Evolutionary conservation across 148 eudicot genomes (phyloP).

Genomic region (Vaccinium vitisidaea): DNA sequence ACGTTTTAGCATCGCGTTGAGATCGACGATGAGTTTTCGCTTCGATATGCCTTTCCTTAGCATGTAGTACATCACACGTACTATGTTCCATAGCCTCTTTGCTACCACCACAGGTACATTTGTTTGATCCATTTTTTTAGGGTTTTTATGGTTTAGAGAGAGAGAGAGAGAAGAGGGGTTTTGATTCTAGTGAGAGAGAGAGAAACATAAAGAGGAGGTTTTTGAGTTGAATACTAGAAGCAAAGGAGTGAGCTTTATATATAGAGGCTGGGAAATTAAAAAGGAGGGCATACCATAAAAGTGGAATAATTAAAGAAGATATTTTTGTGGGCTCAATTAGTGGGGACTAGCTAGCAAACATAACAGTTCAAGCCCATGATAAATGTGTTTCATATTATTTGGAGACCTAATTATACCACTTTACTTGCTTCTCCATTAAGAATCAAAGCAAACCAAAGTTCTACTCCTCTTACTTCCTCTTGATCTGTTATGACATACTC

Average conservation of each 20-base stretch:
- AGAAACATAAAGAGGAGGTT: constrained; percentile 4
- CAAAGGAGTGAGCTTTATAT: neutral
- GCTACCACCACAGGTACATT: constrained; percentile 28
- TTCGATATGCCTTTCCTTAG: constrained; percentile 45
- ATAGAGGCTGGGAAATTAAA: neutral
- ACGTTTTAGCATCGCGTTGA: constrained; percentile 44
- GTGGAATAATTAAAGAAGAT: neutral
- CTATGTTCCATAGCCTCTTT: constrained; percentile 43
- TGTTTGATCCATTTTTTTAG: constrained; percentile 35
- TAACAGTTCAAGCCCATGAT: neutral
- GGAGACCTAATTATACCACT: neutral
- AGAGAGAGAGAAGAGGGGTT: neutral
- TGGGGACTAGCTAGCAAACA: neutral
- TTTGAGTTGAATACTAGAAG: neutral
- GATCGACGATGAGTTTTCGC: constrained; percentile 42
- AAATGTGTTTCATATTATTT: neutral
- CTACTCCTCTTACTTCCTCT: neutral
- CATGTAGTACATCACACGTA: constrained; percentile 43
- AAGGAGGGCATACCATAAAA: neutral
- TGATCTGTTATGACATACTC: neutral
- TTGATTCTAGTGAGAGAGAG: neutral
- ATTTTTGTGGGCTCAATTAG: constrained; percentile 6
- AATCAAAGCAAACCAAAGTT: neutral
- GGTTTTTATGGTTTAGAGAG: neutral
- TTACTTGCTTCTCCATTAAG: constrained; percentile 10